Conservation (phyloP, 257 asterid species). For the Nicotiana sylvestris region DNA sequence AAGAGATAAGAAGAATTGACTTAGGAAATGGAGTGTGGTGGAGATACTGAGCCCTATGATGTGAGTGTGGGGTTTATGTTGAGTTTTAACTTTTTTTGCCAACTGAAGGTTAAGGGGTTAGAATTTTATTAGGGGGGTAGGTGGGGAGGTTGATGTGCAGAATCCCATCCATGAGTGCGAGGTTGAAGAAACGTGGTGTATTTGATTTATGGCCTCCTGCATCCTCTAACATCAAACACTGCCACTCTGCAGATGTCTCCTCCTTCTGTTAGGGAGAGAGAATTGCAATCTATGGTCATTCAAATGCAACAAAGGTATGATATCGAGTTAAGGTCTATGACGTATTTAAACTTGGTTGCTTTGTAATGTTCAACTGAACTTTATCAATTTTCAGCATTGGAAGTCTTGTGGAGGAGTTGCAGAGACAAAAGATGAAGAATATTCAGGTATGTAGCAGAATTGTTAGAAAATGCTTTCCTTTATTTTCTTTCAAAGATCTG, state of each 20-base stretch:
- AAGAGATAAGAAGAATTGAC: neutral
- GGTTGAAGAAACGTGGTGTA: neutral
- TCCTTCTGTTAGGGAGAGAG: conserved; percentile 53
- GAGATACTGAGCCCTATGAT: neutral
- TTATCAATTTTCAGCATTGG: conserved; percentile 55
- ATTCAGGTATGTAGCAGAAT: conserved; percentile 44
- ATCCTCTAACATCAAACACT: conserved; percentile 1
- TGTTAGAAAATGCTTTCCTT: neutral
- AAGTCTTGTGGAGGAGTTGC: conserved; percentile 81
- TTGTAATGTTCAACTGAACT: conserved; percentile 18
- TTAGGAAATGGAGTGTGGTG: neutral
- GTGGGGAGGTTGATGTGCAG: neutral
- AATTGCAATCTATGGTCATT: conserved; percentile 71
- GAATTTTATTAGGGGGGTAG: neutral
- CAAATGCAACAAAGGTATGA: conserved; percentile 88
- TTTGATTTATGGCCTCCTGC: neutral
- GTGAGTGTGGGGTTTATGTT: neutral
- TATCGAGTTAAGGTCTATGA: neutral
- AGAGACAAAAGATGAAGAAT: conserved; percentile 65
- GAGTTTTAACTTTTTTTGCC: neutral
- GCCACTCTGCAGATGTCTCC: conserved; percentile 35
- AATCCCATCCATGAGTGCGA: neutral
- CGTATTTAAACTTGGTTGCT: neutral
- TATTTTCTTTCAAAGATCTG: neutral
- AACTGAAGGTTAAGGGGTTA: neutral